These are phyloP conservation scores for Ascochyta fabae DNA, from an alignment of 2,329 filamentous ascomycete genomes.

Conservation along the genomic window DNA sequence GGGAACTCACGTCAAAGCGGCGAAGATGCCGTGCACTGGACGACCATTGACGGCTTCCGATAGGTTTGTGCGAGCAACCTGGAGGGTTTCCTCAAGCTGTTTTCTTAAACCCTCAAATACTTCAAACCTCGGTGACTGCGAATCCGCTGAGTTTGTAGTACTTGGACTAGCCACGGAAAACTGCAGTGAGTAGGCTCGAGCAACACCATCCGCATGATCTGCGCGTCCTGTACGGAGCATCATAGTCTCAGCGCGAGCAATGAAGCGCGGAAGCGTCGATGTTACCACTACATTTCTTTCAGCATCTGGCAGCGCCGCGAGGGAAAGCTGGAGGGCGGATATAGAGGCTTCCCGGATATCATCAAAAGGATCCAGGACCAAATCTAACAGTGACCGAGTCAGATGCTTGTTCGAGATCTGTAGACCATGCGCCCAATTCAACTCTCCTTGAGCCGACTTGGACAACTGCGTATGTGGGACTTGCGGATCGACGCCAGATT, in stretches of 20 bases:
- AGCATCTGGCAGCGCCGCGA: conserved; percentile 27
- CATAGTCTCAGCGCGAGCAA: conserved; percentile 56
- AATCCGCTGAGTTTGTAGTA: conserved; percentile 18
- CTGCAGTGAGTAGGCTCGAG: conserved; percentile 74
- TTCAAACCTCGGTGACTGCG: conserved; percentile 41
- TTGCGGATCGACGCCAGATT: conserved; percentile 68
- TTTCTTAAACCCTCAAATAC: conserved; percentile 66
- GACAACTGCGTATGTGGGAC: conserved; percentile 49
- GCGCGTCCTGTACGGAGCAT: conserved; percentile 79
- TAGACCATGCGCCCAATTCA: conserved; percentile 58
- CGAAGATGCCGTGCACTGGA: conserved; percentile 55
- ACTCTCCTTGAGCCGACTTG: conserved; percentile 57
- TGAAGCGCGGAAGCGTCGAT: conserved; percentile 30
- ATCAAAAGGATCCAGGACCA: conserved; percentile 89
- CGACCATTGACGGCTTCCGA: conserved; percentile 62
- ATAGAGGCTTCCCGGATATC: conserved; percentile 73
- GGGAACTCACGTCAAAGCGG: conserved; percentile 44
- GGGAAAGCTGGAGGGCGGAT: conserved; percentile 50
- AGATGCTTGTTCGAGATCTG: conserved; percentile 53
- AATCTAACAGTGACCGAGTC: conserved; percentile 73
- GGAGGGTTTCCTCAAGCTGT: conserved; percentile 69
- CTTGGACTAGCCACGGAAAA: conserved; percentile 60
- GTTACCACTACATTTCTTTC: conserved; percentile 20
- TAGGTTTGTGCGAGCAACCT: conserved; percentile 68
- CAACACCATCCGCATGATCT: conserved; percentile 91